A percentile compares a stretch with the other conserved stretches of the same genome.
Conservation (phyloP, 805 yeast genomes). For the Zygoascus tannicola region DNA sequence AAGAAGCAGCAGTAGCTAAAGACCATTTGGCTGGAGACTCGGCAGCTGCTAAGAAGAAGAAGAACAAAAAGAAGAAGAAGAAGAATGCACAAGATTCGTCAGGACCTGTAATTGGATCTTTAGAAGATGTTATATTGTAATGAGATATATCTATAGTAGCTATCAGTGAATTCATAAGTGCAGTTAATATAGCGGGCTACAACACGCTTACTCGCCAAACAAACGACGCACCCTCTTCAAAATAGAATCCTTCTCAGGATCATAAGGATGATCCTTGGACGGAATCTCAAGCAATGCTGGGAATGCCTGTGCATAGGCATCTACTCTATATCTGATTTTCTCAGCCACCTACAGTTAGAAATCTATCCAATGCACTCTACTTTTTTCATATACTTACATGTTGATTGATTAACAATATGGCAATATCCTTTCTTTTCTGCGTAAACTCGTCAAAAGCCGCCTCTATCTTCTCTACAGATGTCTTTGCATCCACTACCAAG, state of each 20-base stretch:
- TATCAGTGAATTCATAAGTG: neutral
- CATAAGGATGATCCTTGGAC: slow-evolving; percentile 94
- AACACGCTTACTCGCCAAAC: slow-evolving; percentile 65
- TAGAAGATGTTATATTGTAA: slow-evolving; percentile 5
- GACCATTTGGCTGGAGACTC: neutral
- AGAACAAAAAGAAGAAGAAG: neutral
- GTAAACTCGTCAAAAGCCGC: slow-evolving; percentile 70
- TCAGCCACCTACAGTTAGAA: slow-evolving; percentile 54
- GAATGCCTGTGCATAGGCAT: slow-evolving; percentile 77
- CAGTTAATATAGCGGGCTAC: too few relatives aligned
- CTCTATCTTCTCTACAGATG: slow-evolving; percentile 66
- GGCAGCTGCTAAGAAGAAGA: neutral
- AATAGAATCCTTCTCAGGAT: slow-evolving; percentile 96
- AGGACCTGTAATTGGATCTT: slow-evolving; percentile 11
- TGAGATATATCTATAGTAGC: too few relatives aligned
- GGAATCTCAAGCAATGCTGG: slow-evolving; percentile 97
- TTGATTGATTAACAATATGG: slow-evolving; percentile 86
- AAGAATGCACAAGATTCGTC: slow-evolving; percentile 17
- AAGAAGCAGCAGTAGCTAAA: slow-evolving; percentile 11
- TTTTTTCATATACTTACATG: slow-evolving; percentile 33
- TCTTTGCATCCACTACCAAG: slow-evolving; percentile 70
- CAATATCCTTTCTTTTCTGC: slow-evolving; percentile 72
- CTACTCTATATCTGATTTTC: slow-evolving; percentile 71
- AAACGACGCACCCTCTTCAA: slow-evolving; percentile 88
- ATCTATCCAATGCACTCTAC: neutral